phyloP scores from a whole-genome alignment of 345 rosid species.

The Streptanthus diversifolius region DNA sequence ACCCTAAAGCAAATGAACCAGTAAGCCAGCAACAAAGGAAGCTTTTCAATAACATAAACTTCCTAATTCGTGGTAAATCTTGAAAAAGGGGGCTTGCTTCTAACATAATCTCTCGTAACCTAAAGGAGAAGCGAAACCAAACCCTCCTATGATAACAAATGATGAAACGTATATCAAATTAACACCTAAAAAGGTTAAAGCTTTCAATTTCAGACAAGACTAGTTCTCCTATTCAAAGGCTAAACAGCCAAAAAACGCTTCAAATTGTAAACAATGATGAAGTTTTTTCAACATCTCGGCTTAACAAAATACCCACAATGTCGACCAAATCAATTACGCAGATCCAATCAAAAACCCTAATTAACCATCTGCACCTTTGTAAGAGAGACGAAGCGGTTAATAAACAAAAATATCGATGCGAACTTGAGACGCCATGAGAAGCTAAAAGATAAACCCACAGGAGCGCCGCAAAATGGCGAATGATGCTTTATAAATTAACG shows the following conservation, averaged over 20 bases:
- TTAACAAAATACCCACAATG: slow-evolving; percentile 26
- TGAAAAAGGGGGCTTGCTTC: not conserved
- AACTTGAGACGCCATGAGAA: slow-evolving; percentile 34
- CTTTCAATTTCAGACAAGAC: not conserved
- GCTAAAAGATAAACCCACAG: slow-evolving; percentile 15
- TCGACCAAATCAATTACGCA: slow-evolving; percentile 20
- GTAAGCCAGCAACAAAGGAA: not conserved
- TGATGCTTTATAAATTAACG: not conserved
- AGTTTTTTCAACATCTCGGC: not conserved
- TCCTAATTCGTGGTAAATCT: not conserved
- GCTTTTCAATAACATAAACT: not conserved
- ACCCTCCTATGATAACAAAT: not conserved
- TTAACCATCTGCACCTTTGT: not conserved
- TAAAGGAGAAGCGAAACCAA: not conserved
- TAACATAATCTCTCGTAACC: not conserved
- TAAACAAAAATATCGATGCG: not conserved
- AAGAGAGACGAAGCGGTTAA: not conserved
- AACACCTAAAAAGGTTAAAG: not conserved
- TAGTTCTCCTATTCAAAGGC: not conserved
- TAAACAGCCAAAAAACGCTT: not conserved
- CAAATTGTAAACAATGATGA: not conserved
- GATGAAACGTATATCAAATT: not conserved
- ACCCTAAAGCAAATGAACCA: slow-evolving; percentile 29
- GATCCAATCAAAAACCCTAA: slow-evolving; percentile 30
- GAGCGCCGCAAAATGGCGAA: slow-evolving; percentile 1